phyloP scores from a whole-genome alignment of 179 eudicot species.

The Silene noctiflora region DNA sequence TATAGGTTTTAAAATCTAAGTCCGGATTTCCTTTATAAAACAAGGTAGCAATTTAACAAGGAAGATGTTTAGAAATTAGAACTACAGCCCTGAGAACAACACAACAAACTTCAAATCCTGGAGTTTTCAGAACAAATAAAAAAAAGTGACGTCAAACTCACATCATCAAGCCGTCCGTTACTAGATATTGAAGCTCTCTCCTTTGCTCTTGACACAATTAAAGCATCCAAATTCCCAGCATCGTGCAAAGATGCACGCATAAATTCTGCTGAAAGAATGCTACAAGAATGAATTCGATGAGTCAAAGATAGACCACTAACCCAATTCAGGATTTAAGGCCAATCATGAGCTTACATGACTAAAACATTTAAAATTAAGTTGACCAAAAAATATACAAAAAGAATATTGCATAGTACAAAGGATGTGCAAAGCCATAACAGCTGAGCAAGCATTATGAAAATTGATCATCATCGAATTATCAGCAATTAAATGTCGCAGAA shows the following conservation, averaged over 20 bases:
- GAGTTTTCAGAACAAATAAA: constrained; percentile 10
- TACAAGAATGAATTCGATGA: constrained; percentile 79
- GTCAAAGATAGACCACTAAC: constrained; percentile 35
- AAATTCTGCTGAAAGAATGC: constrained; percentile 99
- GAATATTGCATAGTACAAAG: neutral
- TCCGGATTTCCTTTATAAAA: too few relatives aligned
- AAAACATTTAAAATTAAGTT: neutral
- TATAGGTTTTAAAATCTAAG: too few relatives aligned
- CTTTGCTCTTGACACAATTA: constrained; percentile 54
- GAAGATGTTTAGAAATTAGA: neutral
- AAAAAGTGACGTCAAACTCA: constrained; percentile 36
- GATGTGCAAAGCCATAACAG: neutral
- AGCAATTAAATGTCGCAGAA: neutral
- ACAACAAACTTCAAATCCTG: neutral
- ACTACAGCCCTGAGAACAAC: neutral
- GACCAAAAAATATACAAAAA: neutral
- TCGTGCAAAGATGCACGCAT: constrained; percentile 76
- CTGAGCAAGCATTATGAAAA: neutral
- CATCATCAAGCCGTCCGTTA: constrained; percentile 66
- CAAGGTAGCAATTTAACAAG: constrained; percentile 10
- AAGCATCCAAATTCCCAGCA: constrained; percentile 60
- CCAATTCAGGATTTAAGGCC: constrained; percentile 4
- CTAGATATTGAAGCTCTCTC: constrained; percentile 42
- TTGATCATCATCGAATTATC: neutral
- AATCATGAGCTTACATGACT: constrained; percentile 6